These are phyloP conservation scores for Boletus tomentosulus DNA, from an alignment of 768 basidiomycete species.

Conservation along the genomic window DNA sequence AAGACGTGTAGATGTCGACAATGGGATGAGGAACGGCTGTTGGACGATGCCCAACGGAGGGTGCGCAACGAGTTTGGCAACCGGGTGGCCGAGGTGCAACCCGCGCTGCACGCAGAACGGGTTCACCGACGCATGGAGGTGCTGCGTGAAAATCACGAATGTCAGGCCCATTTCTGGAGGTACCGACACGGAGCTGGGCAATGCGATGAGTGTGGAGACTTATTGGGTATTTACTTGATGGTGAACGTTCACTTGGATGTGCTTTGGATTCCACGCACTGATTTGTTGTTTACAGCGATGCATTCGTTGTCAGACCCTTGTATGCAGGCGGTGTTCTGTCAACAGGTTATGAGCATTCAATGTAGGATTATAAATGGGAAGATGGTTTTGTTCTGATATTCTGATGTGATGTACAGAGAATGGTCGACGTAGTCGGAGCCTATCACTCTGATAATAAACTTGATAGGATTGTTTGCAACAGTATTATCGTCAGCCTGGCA, in stretches of 20 bases:
- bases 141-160: slow-evolving; percentile 51
- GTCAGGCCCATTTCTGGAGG: slow-evolving; percentile 43
- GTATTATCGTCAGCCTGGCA: no score
- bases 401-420: no score
- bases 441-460: no score
- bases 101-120: slow-evolving; percentile 15
- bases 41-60: slow-evolving; percentile 23
- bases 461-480: no score
- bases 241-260: slow-evolving; percentile 30
- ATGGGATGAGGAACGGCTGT: slow-evolving; percentile 54
- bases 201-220: slow-evolving; percentile 44
- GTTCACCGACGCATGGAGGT: slow-evolving; percentile 26
- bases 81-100: slow-evolving; percentile 9
- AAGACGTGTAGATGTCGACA: slow-evolving; percentile 57
- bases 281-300: slow-evolving; percentile 20
- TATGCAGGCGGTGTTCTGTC: slow-evolving; percentile 26
- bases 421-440: no score
- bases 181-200: slow-evolving; percentile 39
- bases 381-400: no score
- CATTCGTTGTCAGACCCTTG: slow-evolving; percentile 19
- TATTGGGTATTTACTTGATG: slow-evolving; percentile 41
- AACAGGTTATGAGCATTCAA: slow-evolving; percentile 19
- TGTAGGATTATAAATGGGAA: no score
- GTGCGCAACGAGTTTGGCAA: slow-evolving; percentile 22
- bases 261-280: not conserved